Evolutionary conservation across 352 stramenopile species (phyloP).

Genomic region (Aphanomyces cochlioides): DNA sequence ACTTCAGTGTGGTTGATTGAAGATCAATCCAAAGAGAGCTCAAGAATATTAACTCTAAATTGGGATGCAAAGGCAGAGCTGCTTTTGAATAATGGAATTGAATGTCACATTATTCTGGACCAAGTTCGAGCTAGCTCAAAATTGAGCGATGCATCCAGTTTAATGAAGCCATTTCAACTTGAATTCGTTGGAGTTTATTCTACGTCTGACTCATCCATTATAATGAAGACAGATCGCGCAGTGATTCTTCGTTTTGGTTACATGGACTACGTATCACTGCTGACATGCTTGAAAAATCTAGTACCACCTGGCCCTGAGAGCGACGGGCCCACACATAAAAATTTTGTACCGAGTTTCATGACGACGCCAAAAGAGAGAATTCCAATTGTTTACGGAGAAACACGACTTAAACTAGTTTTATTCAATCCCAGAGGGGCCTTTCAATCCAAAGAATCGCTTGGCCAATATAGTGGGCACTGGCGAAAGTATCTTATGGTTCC

Average conservation of each 20-base stretch:
- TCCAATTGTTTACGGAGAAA: conserved; percentile 12
- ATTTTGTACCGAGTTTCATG: too few species aligned
- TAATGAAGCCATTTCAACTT: conserved; percentile 68
- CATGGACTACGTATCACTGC: conserved; percentile 69
- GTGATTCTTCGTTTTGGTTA: conserved; percentile 82
- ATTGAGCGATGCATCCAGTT: neutral
- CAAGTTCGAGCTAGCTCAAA: conserved; percentile 26
- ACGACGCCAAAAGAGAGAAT: too few species aligned
- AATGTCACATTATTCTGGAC: neutral
- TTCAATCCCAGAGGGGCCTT: conserved; percentile 5
- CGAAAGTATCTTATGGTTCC: conserved; percentile 26
- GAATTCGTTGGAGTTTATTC: conserved; percentile 35
- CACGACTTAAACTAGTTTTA: neutral
- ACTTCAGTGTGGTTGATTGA: conserved; percentile 68
- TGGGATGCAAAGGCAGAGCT: conserved; percentile 74
- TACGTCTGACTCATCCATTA: conserved; percentile 40
- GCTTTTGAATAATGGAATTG: neutral
- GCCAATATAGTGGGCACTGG: conserved; percentile 21
- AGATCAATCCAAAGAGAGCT: conserved; percentile 61
- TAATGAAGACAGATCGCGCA: conserved; percentile 67
- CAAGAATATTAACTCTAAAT: conserved; percentile 73
- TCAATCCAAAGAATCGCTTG: conserved; percentile 18
- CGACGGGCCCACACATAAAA: too few species aligned
- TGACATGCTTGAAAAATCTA: conserved; percentile 59
- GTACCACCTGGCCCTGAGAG: conserved; percentile 26